Evolutionary conservation across 768 basidiomycete species (phyloP), one percentile per base, ranked within the genome.

Genomic region (Cystobasidiopsis lactophilus): DNA sequence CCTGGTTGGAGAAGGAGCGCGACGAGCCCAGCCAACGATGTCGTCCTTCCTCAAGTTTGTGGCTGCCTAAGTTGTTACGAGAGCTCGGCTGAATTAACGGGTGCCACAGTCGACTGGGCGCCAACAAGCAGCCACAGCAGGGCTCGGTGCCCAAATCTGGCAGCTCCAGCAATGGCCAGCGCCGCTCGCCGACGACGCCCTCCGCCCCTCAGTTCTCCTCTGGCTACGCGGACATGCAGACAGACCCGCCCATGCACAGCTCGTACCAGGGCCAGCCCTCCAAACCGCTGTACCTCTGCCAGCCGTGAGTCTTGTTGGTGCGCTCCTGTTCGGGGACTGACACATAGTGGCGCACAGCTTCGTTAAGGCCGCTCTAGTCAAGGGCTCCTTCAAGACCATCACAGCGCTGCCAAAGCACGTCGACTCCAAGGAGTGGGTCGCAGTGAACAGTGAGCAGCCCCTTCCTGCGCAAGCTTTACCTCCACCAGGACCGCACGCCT

Each of bases 371-470:
- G 85, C 91, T 0, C 74, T 96, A 40, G 89, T 96, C 54, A 95
- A 91, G 66, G 91, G 91, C 23, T 93, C 88, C 68, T 95, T 93
- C 72, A 95, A 91, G 71, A 93, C 88, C 2, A 95, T 96, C 62
- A 88, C 95, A 53, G 82, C 86, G 69, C 74, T 86, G 51, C 91
- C 91, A 5, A 93, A 91, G 66, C 93, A 71, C 53, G 69, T 71
- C 21, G 71, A 72, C 57, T 68, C 69, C 24, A 71, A 71, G 58
- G 71, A 73, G 57, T 73, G 71, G 71, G 70, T 73, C 7, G 71
- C 71, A 4, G 66, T 72, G 48, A 71, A 71, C 54, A 59, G 71
- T 73, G 52, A 62, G n/a, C n/a, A n/a, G 70, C 67, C 3, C 24
- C 37, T 16, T 5, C 45, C n/a, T 47, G 24, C 43, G 26, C 14